Evolutionary conservation across 306 rosid genomes (phyloP), one percentile per base, ranked within the genome.

Genomic region (Parietaria judaica): DNA sequence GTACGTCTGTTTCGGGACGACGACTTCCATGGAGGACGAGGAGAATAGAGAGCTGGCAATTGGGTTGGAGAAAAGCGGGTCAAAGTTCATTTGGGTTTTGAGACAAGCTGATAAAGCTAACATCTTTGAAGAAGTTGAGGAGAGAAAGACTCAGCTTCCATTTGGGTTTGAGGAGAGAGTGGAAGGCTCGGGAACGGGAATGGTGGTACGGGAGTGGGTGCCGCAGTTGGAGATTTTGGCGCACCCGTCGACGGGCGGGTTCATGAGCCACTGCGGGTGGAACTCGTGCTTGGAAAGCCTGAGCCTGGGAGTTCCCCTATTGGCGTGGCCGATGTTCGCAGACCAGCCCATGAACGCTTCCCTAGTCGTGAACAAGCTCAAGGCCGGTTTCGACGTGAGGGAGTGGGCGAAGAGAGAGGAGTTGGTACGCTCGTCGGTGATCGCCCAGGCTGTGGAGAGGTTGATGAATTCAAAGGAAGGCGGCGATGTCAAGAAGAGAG

Each of bases 281-380:
- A 80, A 72, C 60, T 80, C 81, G 1, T 77, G 81, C 73, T 80
- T n/a, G n/a, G n/a, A n/a, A n/a, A n/a, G n/a, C n/a, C n/a, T n/a
- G n/a, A n/a, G n/a, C n/a, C n/a, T n/a, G n/a, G n/a, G n/a, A n/a
- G n/a, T n/a, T n/a, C n/a, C n/a, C n/a, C n/a, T n/a, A n/a, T n/a
- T n/a, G n/a, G n/a, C n/a, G n/a, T n/a, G n/a, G n/a, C n/a, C n/a
- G n/a, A 72, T 80, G 81, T 79, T 75, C 37, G 74, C 83, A 0
- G 83, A 80, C 45, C 83, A 83, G 60, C 85, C 81, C 0, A 72
- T 80, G 63, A 83, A 83, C 65, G 65, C 73, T 3, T 79, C 68
- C n/a, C 35, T 80, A 71, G 54, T 80, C 8, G 73, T 82, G 0
- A 57, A 75, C 1, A 38, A 77, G 36, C 73, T 83, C 0, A 70